A percentile compares a stretch with the other conserved stretches of the same genome.
Evolutionary conservation across 352 stramenopile genomes (phyloP).

Genomic region (Phytophthora idaei): DNA sequence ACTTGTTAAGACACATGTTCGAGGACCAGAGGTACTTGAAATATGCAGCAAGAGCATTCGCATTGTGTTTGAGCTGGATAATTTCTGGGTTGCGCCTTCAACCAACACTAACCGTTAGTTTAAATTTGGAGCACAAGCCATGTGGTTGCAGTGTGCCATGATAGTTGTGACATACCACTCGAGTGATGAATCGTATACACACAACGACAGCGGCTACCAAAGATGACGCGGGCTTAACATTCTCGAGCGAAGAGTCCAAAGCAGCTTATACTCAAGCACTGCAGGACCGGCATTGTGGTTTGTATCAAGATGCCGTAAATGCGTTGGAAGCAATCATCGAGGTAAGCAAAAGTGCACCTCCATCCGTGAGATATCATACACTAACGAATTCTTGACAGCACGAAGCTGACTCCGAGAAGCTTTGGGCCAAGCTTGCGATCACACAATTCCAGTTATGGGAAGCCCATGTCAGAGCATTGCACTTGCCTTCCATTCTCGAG

Average conservation of each 20-base stretch:
- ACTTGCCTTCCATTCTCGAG: conserved; percentile 41
- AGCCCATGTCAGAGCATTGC: conserved; percentile 39
- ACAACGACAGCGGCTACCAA: neutral
- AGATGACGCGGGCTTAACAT: conserved; percentile 10
- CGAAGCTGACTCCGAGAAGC: conserved; percentile 55
- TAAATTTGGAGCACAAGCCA: neutral
- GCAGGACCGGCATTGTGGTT: conserved; percentile 39
- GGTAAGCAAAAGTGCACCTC: conserved; percentile 30
- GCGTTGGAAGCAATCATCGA: conserved; percentile 53
- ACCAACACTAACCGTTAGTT: neutral
- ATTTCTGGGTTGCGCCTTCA: conserved; percentile 35
- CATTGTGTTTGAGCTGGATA: conserved; percentile 58
- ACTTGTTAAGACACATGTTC: conserved; percentile 38
- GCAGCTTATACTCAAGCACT: conserved; percentile 38
- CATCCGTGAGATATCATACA: neutral
- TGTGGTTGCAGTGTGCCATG: neutral
- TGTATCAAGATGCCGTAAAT: conserved; percentile 45
- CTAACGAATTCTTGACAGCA: conserved; percentile 33
- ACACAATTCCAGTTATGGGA: conserved; percentile 71
- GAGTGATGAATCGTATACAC: conserved; percentile 18
- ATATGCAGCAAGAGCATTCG: conserved; percentile 41
- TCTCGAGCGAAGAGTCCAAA: conserved; percentile 40
- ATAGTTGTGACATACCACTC: neutral
- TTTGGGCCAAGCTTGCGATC: conserved; percentile 69
- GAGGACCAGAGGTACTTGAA: conserved; percentile 50